A percentile compares a stretch with the other conserved stretches of the same genome.
Evolutionary conservation across 768 basidiomycete genomes (phyloP).

Genomic region (Phanerochaete sordida): DNA sequence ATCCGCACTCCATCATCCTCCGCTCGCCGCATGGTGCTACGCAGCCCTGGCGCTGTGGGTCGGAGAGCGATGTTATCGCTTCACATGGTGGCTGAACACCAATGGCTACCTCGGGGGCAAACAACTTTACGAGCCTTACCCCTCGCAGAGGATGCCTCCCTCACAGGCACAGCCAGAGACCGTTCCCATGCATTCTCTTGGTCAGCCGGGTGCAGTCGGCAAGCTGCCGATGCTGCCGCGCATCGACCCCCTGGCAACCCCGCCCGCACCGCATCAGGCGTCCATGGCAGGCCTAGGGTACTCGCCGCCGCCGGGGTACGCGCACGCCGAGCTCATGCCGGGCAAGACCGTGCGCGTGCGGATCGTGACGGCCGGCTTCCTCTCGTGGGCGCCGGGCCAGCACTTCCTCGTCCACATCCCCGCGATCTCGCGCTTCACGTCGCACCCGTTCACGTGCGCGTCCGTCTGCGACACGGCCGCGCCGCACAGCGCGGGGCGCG

Average conservation of each 20-base stretch:
- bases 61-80: slow-evolving; percentile 57
- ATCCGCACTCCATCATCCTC: slow-evolving; percentile 65
- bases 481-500: slow-evolving; percentile 43
- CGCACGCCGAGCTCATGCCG: slow-evolving; percentile 63
- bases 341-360: slow-evolving; percentile 71
- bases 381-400: slow-evolving; percentile 77
- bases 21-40: slow-evolving; percentile 67
- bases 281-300: slow-evolving; percentile 21
- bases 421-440: slow-evolving; percentile 52
- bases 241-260: slow-evolving; percentile 4
- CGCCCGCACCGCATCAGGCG: not conserved
- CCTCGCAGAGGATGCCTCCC: not conserved
- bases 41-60: slow-evolving; percentile 58
- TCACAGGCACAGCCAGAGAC: not conserved
- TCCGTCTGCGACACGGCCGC: slow-evolving; percentile 51
- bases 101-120: slow-evolving; percentile 48
- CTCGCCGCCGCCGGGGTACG: slow-evolving; percentile 63
- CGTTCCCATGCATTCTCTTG: slow-evolving; percentile 10
- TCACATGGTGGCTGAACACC: slow-evolving; percentile 49
- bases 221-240: slow-evolving; percentile 10
- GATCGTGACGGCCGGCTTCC: slow-evolving; percentile 49
- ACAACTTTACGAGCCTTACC: slow-evolving; percentile 3
- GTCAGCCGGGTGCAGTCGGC: not conserved
- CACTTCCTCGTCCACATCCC: slow-evolving; percentile 71
- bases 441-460: slow-evolving; percentile 74